Conservation (phyloP, 768 basidiomycete species). For the Lentinula guzmanii region DNA sequence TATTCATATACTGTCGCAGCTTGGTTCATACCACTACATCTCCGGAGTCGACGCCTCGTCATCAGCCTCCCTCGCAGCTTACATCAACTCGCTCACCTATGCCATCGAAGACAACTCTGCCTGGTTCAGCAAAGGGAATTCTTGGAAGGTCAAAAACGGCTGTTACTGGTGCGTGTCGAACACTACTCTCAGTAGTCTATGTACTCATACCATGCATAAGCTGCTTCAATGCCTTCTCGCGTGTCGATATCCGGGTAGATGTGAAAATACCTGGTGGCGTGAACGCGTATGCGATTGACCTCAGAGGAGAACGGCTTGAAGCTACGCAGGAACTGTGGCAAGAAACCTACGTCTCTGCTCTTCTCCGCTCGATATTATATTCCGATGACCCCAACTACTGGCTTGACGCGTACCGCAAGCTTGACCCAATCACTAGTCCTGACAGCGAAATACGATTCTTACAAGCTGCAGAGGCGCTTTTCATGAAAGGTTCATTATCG, state of each 20-base stretch:
- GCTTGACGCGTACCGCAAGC: constrained; percentile 89
- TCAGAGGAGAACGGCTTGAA: constrained; percentile 93
- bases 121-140: constrained; percentile 83
- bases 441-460: constrained; percentile 91
- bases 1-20: constrained; percentile 33
- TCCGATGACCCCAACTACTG: constrained; percentile 92
- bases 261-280: constrained; percentile 99
- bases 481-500: constrained; percentile 63
- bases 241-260: constrained; percentile 94
- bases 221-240: constrained; percentile 97
- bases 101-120: constrained; percentile 84
- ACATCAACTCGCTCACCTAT: constrained; percentile 98
- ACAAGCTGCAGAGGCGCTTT: constrained; percentile 83
- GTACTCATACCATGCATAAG: constrained; percentile 26
- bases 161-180: constrained; percentile 72
- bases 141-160: constrained; percentile 90
- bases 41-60: constrained; percentile 99
- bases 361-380: constrained; percentile 88
- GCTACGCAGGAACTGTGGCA: constrained; percentile 93
- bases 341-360: constrained; percentile 92
- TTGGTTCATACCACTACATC: constrained; percentile 95
- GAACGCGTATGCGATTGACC: constrained; percentile 86
- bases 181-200: not conserved
- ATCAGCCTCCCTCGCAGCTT: constrained; percentile 94
- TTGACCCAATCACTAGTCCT: constrained; percentile 87